Evolutionary conservation across 1,284 basidiomycete genomes (phyloP), one percentile per base, ranked within the genome.

Genomic region (Lignosus rhinocerotis): DNA sequence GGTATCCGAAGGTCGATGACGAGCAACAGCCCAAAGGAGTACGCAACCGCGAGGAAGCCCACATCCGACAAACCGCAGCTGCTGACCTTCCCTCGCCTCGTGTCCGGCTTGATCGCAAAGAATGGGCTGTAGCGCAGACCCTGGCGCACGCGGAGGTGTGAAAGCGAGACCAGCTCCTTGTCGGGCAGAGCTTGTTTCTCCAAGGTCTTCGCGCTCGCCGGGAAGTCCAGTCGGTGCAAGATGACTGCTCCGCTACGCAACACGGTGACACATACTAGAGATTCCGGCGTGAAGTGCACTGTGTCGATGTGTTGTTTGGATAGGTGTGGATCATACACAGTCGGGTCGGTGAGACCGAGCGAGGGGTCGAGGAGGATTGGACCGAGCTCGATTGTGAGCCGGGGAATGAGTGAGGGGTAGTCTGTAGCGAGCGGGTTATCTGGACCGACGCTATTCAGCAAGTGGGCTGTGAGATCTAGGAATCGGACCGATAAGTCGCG

Each of bases 21-120:
- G 25, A 83, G 74, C 17, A 94, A 60, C 2, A 81, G 77, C 2
- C 85, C 86, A 53, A 82, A 80, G 6, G 72, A 70, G 68, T 88
- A 92, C 1, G 86, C 84, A 2, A 86, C 78, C 0, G 91, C 88
- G 39, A 92, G 73, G 69, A 94, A 92, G 3, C 92, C 92, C 91
- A 64, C 82, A 69, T 92, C 85, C 1, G 87, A 87, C 14, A 90
- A 72, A 2, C 86, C 84, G 66, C 78, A 84, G 16, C 82, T 77
- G 3, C 81, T 77, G 2, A 84, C 76, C 2, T 76, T 73, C 0
- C 83, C 85, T 8, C 63, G 60, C 5, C 25, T 19, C 53, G 75
- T 77, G 21, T 75, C 72, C 31, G 83, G 71, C n/a, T 76, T 75
- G 30, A 92, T 70, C 56, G 90, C 78, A 31, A 89, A 80, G 38